phyloP scores from a whole-genome alignment of 1,284 basidiomycete genomes.

The Inonotus obliquus region DNA sequence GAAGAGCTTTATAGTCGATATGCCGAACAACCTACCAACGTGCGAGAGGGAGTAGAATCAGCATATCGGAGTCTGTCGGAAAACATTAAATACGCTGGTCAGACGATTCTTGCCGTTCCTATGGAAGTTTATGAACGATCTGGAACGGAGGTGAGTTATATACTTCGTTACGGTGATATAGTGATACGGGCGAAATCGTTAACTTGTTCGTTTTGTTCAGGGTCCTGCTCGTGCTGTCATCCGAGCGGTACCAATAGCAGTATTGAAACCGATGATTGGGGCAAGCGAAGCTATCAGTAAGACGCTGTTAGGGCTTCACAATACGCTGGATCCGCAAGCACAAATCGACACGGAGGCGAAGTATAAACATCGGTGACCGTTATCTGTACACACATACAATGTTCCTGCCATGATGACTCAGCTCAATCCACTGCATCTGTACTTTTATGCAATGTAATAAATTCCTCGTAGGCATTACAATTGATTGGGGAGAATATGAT shows the following conservation, averaged over 20 bases:
- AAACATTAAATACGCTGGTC: constrained; percentile 90
- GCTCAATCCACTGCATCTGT: constrained; percentile 1
- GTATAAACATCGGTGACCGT: constrained; percentile 69
- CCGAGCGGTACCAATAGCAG: constrained; percentile 93
- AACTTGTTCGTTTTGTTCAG: constrained; percentile 37
- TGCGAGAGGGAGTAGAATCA: constrained; percentile 84
- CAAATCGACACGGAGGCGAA: constrained; percentile 81
- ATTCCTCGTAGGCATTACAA: background rate
- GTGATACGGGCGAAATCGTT: background rate
- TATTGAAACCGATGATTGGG: constrained; percentile 95
- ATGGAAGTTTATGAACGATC: constrained; percentile 98
- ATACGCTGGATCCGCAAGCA: constrained; percentile 79
- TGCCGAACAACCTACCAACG: constrained; percentile 82
- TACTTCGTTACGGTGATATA: background rate
- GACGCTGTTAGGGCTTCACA: constrained; percentile 88
- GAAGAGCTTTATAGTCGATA: constrained; percentile 76
- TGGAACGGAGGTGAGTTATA: constrained; percentile 68
- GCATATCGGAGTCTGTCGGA: constrained; percentile 83
- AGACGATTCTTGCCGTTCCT: constrained; percentile 96
- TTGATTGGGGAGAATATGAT: constrained; percentile 1
- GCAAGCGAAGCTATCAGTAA: constrained; percentile 95
- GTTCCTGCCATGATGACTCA: background rate
- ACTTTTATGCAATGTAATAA: constrained; percentile 2
- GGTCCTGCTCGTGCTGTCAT: constrained; percentile 90
- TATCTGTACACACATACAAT: background rate